These are phyloP conservation scores for Nothomitra cinnamomea DNA, from an alignment of 2,329 filamentous ascomycete species.

Conservation along the genomic window DNA sequence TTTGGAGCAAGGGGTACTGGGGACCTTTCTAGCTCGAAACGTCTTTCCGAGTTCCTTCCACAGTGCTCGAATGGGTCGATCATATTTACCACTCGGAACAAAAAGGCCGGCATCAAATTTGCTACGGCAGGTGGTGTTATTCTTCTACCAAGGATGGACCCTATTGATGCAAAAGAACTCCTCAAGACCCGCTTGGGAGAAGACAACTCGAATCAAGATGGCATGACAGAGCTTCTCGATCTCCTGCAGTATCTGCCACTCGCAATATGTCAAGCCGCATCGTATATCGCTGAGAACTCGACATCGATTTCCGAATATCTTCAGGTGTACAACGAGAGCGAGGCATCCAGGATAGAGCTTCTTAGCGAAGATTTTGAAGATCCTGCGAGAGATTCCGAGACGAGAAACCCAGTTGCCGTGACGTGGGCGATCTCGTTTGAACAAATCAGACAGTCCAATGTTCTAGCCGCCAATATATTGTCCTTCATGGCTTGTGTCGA, in stretches of 20 bases:
- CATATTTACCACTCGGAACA: constrained; percentile 17
- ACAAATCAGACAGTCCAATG: constrained; percentile 4
- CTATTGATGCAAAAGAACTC: constrained; percentile 10
- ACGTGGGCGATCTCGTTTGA: constrained; percentile 11
- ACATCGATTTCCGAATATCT: constrained; percentile 10
- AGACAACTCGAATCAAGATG: background rate
- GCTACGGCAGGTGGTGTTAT: constrained; percentile 12
- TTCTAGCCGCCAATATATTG: constrained; percentile 8
- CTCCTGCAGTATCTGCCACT: constrained; percentile 10
- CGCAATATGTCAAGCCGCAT: constrained; percentile 11
- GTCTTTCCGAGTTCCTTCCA: constrained; percentile 20
- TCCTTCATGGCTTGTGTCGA: constrained; percentile 11
- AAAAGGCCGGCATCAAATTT: constrained; percentile 8
- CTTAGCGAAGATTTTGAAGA: constrained; percentile 11
- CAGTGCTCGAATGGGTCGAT: constrained; percentile 16
- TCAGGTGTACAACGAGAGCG: background rate
- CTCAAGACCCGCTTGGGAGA: constrained; percentile 3
- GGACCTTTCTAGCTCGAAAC: background rate
- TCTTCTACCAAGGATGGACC: constrained; percentile 11
- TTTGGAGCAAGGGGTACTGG: background rate
- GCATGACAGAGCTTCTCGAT: constrained; percentile 5
- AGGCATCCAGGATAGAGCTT: constrained; percentile 7
- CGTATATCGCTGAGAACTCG: constrained; percentile 11
- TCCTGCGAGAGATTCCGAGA: constrained; percentile 9
- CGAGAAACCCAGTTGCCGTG: constrained; percentile 10